These are phyloP conservation scores for Cyberlindnera galapagoensis DNA, from an alignment of 805 yeast genomes.

Conservation along the genomic window DNA sequence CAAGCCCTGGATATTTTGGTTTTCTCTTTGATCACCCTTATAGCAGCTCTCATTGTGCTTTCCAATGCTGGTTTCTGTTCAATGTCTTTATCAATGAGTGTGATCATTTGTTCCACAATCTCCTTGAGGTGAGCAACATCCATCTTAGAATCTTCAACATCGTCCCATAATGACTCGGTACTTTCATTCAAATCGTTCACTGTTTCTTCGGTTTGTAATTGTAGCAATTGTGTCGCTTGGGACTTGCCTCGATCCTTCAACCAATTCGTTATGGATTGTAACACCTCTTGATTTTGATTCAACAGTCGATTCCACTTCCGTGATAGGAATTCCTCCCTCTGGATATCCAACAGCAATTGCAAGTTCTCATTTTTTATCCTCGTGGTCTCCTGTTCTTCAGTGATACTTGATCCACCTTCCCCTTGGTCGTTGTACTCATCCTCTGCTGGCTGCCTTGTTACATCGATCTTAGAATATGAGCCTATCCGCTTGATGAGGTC, in stretches of 20 bases:
- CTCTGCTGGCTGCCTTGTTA: slow-evolving; percentile 4
- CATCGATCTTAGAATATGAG: slow-evolving; percentile 11
- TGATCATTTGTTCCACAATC: too few relatives aligned
- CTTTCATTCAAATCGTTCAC: slow-evolving; percentile 1
- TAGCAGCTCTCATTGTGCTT: too few relatives aligned
- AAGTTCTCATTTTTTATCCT: slow-evolving; percentile 22
- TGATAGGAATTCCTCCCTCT: slow-evolving; percentile 27
- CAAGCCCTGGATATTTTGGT: too few relatives aligned
- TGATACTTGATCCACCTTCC: background rate
- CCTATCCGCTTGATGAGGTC: slow-evolving; percentile 15
- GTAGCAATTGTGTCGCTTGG: background rate
- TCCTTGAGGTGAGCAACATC: background rate
- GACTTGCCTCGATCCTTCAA: slow-evolving; percentile 2
- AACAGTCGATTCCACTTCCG: slow-evolving; percentile 23
- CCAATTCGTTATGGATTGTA: slow-evolving; percentile 14
- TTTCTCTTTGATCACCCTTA: slow-evolving; percentile 3
- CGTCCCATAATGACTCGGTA: slow-evolving; percentile 1
- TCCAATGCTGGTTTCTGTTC: too few relatives aligned
- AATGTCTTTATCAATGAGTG: too few relatives aligned
- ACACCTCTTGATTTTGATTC: slow-evolving; percentile 23
- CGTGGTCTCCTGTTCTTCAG: background rate
- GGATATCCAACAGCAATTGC: slow-evolving; percentile 24
- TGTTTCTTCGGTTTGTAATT: background rate
- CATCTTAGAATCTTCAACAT: slow-evolving; percentile 1
- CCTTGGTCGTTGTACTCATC: background rate